Evolutionary conservation across 169 alveolate genomes (phyloP).

Genomic region (Eimeria necatrix): DNA sequence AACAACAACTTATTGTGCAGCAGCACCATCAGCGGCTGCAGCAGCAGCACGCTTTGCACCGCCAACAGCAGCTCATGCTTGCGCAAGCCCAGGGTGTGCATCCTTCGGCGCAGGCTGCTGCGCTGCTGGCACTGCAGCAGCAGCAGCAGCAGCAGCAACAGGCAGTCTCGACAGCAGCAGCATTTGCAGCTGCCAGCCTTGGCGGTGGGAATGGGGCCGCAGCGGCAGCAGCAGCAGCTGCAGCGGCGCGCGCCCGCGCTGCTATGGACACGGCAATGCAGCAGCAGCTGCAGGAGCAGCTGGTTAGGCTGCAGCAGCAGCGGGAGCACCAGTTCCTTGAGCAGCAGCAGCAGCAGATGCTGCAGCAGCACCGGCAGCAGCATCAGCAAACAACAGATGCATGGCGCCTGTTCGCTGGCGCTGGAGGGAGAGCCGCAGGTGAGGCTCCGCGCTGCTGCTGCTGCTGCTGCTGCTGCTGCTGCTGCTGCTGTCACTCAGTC

Average conservation of each 20-base stretch:
- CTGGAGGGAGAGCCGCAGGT: slow-evolving; percentile 62
- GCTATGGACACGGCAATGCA: slow-evolving; percentile 49
- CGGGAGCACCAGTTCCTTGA: slow-evolving; percentile 31
- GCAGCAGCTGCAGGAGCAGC: slow-evolving; percentile 64
- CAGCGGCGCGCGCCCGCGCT: slow-evolving; percentile 45
- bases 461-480: slow-evolving; percentile 18
- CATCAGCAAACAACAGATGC: slow-evolving; percentile 36
- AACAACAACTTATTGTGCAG: slow-evolving; percentile 47
- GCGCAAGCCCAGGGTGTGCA: slow-evolving; percentile 54
- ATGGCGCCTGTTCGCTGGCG: slow-evolving; percentile 43
- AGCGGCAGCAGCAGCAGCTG: slow-evolving; percentile 27
- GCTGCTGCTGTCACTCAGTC: neutral
- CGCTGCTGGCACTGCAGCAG: slow-evolving; percentile 69
- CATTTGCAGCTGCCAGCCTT: neutral
- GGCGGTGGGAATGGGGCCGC: neutral
- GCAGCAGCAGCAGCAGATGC: slow-evolving; percentile 52
- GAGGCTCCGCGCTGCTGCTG: neutral
- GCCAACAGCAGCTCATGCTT: slow-evolving; percentile 61
- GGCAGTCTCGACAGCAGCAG: neutral
- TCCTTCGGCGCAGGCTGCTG: slow-evolving; percentile 54
- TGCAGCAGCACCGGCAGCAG: slow-evolving; percentile 66
- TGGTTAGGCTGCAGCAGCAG: slow-evolving; percentile 43
- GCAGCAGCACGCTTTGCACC: slow-evolving; percentile 45
- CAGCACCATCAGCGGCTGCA: slow-evolving; percentile 53
- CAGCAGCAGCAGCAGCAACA: slow-evolving; percentile 57